Base-by-base conservation (phyloP, 1,284 basidiomycete species). In the Cutaneotrichosporon curvatum region DNA sequence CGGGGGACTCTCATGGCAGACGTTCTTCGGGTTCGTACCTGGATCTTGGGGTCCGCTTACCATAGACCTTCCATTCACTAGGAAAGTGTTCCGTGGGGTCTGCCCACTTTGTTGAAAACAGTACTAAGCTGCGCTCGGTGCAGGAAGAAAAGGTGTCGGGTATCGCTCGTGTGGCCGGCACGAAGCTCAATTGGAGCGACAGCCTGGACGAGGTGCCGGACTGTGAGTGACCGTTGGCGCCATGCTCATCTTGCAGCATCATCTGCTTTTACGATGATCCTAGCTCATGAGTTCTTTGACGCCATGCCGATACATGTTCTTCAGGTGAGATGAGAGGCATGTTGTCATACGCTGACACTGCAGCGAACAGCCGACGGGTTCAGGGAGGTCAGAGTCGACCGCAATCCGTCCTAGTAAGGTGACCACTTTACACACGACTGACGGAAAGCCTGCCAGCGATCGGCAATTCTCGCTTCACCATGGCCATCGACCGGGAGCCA, bases 211-310 rank as follows among this genome's bases (percentile, higher is more conserved):
- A 85, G 30, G 73, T 97, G 0, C 70, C 78, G 1, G 51, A 73
- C 19, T 58, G 73, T 71, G 42, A 60, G 67, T 61, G 10, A 14
- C 11, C 11, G 18, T 9, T 2, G 12, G 14, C 28, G n/a, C 21
- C 10, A 34, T 5, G n/a, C 32, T 15, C 15, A 15, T 6, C 32
- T 34, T 8, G n/a, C 11, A 34, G 8, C 9, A 34, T 7, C 32
- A 9, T 34, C 32, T 7, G 32, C 32, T 16, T 97, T 84, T 68
- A 95, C 90, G 0, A 82, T 96, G 74, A 69, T 95, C 18, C 73
- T 96, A 7, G 95, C 94, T 0, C 94, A 98, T 67, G 95, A 98
- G 65, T 96, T 98, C 72, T 97, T 99, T 56, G 95, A 98, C 63
- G 94, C 94, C 0, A 76, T 99, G 40, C 94, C 94, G 0, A 83